These are phyloP conservation scores for Euphorbia lathyris DNA, from an alignment of 345 rosid species.

Conservation along the genomic window DNA sequence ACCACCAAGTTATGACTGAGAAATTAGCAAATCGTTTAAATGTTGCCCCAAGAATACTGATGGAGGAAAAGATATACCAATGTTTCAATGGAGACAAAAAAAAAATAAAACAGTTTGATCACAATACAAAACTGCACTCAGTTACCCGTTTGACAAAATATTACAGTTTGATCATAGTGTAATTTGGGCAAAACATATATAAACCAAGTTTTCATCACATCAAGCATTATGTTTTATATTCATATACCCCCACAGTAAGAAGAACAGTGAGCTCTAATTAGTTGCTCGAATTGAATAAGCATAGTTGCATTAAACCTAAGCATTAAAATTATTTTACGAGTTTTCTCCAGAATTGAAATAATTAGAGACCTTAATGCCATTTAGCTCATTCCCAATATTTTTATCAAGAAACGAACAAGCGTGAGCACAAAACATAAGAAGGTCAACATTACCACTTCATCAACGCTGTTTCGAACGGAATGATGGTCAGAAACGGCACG, in stretches of 20 bases:
- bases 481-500: conserved; percentile 86
- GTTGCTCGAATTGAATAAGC: not conserved
- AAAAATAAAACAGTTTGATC: too few species aligned
- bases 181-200: not conserved
- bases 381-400: conserved; percentile 1
- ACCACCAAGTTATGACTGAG: not conserved
- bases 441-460: conserved; percentile 42
- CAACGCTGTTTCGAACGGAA: conserved; percentile 46
- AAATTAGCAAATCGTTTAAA: not conserved
- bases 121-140: not conserved
- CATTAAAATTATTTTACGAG: not conserved
- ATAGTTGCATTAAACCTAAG: not conserved
- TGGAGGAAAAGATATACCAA: not conserved
- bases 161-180: not conserved
- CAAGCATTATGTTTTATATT: not conserved
- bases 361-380: not conserved
- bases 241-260: not conserved
- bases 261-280: not conserved
- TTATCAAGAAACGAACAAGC: not conserved
- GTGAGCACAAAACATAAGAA: not conserved
- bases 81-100: not conserved
- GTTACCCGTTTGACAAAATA: not conserved
- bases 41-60: not conserved
- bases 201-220: not conserved
- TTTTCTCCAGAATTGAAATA: not conserved